A percentile compares a stretch with the other conserved stretches of the same genome.
Conservation (phyloP, 129 eudicot genomes). For the Chrysanthemum lavandulifolium region DNA sequence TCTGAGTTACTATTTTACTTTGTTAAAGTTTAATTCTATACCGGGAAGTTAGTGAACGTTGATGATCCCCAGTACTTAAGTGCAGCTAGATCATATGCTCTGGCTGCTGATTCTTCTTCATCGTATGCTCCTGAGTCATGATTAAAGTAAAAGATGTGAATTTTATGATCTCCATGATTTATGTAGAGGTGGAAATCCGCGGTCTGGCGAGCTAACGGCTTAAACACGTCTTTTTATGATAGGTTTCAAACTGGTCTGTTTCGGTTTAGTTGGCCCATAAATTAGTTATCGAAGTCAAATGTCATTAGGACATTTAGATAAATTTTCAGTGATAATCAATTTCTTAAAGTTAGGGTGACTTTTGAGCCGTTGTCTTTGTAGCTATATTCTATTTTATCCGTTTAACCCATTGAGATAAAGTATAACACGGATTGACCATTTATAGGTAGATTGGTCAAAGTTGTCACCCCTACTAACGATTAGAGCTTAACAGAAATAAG, state of each 20-base stretch:
- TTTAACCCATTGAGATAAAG: background rate
- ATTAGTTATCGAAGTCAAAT: too few relatives aligned
- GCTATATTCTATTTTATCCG: background rate
- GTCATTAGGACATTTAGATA: too few relatives aligned
- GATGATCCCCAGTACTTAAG: constrained; percentile 84
- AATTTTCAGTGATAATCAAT: too few relatives aligned
- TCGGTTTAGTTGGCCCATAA: too few relatives aligned
- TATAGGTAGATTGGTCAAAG: background rate
- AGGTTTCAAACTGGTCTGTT: too few relatives aligned
- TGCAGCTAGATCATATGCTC: constrained; percentile 90
- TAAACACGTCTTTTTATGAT: background rate
- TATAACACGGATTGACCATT: background rate
- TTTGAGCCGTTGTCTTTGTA: background rate
- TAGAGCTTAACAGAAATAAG: background rate
- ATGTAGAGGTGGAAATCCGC: background rate
- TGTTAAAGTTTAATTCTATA: constrained; percentile 24
- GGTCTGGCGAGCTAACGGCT: background rate
- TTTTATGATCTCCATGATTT: constrained; percentile 14
- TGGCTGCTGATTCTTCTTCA: constrained; percentile 89
- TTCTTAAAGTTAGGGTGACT: background rate
- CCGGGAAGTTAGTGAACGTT: constrained; percentile 74
- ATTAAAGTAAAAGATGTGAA: background rate
- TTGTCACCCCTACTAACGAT: background rate
- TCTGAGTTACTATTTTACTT: background rate
- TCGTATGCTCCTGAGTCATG: constrained; percentile 70